Conservation (phyloP, 768 basidiomycete species). For the Pholiota microspora region DNA sequence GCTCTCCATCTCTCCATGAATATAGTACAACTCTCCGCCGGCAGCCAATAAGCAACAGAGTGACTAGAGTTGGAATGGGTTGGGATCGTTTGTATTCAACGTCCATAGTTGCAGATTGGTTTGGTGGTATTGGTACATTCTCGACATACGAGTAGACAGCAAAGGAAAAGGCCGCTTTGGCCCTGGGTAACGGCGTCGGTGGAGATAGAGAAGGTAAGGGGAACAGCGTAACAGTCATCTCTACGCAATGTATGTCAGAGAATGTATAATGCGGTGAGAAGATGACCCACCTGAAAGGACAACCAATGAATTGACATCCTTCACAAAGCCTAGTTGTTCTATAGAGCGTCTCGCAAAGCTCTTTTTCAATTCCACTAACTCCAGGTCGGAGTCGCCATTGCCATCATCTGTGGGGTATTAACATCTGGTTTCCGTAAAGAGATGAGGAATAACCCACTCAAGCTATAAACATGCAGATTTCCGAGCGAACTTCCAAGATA, state of each 20-base stretch:
- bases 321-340: constrained; percentile 85
- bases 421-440: not conserved
- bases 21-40: constrained; percentile 82
- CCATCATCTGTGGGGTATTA: constrained; percentile 20
- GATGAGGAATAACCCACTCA: constrained; percentile 13
- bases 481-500: constrained; percentile 37
- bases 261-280: not conserved
- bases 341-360: constrained; percentile 65
- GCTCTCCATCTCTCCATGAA: constrained; percentile 82
- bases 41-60: constrained; percentile 82
- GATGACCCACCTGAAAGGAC: constrained; percentile 70
- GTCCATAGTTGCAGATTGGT: constrained; percentile 19
- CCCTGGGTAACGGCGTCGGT: constrained; percentile 68
- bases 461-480: constrained; percentile 33
- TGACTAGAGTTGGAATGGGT: constrained; percentile 66
- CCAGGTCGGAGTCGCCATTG: constrained; percentile 33
- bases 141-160: constrained; percentile 65
- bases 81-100: constrained; percentile 31
- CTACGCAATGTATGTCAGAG: constrained; percentile 35
- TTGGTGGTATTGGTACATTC: constrained; percentile 30
- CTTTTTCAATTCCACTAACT: constrained; percentile 65
- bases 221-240: constrained; percentile 70
- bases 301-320: constrained; percentile 83
- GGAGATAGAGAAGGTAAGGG: constrained; percentile 73
- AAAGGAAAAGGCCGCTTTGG: constrained; percentile 83